Base-by-base conservation (phyloP, 106 monocot species). In the Dendrobium nobile region DNA sequence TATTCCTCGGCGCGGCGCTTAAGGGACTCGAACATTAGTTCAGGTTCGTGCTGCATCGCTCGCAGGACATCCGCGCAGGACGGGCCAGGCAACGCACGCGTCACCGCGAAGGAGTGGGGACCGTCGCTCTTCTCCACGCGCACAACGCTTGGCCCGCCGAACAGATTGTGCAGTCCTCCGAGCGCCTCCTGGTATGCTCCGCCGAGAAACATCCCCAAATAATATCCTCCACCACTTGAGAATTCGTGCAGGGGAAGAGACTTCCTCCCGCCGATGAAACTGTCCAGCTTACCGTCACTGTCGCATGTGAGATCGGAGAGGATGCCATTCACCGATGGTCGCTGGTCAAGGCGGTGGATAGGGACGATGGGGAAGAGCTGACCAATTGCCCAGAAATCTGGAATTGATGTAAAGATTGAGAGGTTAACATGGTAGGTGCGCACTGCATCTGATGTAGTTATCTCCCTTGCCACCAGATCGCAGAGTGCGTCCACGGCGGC, bases 181-280 rank as follows among this genome's bases (percentile, higher is more conserved):
- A 99, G 86, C 28, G 98, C 95, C 88, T 99, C 98, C 89, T 99
- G 98, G 86, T 99, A 99, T 26, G 98, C 95, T 19, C 98, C 98
- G 27, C 98, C 98, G 13, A 99, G 84, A 77, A 99, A 99, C 98
- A 99, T 99, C 33, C 98, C 98, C 75, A 99, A 80, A 67, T 95
- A 99, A 81, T 99, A 99, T 0, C 88, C 88, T 0, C 85, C 80
- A 3, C 17, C 59, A 26, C 44, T 84, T 11, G 58, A 47, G 13
- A 90, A 15, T 48, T 95, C 92, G 54, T 98, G 98, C 77, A 98
- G 85, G 2, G 94, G 95, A 1, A 98, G 85, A 78, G 88, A 92
- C 17, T 64, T 11, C 28, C 78, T 54, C 41, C 89, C 94, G 0
- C 91, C 92, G 54, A 98, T 93, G 88, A 98, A 98, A 7, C 48